Evolutionary conservation across 2,329 filamentous ascomycete genomes (phyloP), one percentile per base, ranked within the genome.

Genomic region (Penicillium hesseltinei): DNA sequence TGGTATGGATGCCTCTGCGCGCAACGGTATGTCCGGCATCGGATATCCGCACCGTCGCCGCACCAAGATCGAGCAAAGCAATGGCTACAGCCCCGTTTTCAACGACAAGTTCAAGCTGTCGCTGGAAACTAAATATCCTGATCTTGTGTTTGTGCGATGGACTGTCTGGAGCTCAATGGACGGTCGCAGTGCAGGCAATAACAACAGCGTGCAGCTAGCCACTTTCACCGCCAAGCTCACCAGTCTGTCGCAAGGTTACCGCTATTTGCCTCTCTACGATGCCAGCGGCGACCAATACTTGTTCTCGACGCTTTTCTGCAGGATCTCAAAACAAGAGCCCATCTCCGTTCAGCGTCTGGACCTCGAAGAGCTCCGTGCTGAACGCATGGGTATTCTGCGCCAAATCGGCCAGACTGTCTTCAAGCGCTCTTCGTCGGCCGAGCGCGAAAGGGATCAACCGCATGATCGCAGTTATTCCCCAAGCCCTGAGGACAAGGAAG

Each of bases 261-360:
- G 93, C 60, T 95, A 96, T 59, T 81, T 97, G 52, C 94, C 93
- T 11, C 82, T 99, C 17, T 89, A 91, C 73, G 92, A 97, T 75
- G 84, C 86, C 55, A 90, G 91, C 62, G 94, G 92, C 59, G 92
- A 97, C 67, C 91, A 92, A 67, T 97, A 95, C 72, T 82, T 97
- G 43, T 97, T 97, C 76, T 96, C 94, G 2, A 95, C 92, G 11
- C 81, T 99, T 17, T 96, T 97, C 75, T 96, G 92, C 78, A 88
- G 88, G 69, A 90, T 97, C 76, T 87, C 87, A 65, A 89, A 86
- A 63, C 79, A 84, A 59, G 78, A 81, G 6, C 74, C 78, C 23
- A 66, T 81, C 27, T 72, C 79, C 35, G 74, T 80, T 27, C 71
- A 72, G 40, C 71, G 69, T 39, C 56, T 74, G 15, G 70, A 74